Evolutionary conservation across 2,329 filamentous ascomycete genomes (phyloP).

Genomic region (Pestalotiopsis sp.): DNA sequence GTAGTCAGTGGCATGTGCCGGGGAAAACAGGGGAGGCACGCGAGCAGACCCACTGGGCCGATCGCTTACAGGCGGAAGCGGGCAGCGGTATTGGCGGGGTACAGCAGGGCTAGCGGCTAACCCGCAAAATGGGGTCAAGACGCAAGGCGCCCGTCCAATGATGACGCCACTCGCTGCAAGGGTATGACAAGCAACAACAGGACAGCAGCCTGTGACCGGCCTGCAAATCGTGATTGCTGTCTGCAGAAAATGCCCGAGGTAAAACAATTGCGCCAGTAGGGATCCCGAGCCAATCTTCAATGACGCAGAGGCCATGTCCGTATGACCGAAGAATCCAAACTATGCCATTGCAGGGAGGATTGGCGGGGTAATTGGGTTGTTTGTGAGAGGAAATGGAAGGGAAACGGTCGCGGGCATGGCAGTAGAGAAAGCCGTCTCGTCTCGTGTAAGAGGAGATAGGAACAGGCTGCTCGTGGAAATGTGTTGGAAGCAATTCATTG

Average conservation of each 20-base stretch:
- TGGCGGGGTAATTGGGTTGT: background rate
- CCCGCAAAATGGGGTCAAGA: background rate
- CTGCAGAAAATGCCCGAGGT: background rate
- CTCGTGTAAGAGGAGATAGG: slow-evolving; percentile 9
- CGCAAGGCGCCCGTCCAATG: background rate
- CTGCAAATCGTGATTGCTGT: background rate
- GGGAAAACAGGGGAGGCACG: background rate
- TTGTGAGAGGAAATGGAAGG: slow-evolving; percentile 4
- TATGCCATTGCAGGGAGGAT: background rate
- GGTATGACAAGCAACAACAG: background rate
- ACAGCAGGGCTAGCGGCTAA: background rate
- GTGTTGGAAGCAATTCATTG: background rate
- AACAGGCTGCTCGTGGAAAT: slow-evolving; percentile 9
- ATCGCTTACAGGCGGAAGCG: background rate
- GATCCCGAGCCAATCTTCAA: background rate
- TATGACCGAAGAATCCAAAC: background rate
- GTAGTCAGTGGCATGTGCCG: background rate
- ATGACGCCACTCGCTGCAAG: slow-evolving; percentile 10
- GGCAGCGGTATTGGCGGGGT: slow-evolving; percentile 11
- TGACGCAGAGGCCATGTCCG: background rate
- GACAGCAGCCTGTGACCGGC: background rate
- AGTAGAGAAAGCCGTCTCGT: background rate
- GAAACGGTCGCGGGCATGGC: background rate
- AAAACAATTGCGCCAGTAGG: background rate
- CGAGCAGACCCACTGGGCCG: slow-evolving; percentile 2